Conservation (phyloP, 306 rosid genomes). For the Benincasa hispida region DNA sequence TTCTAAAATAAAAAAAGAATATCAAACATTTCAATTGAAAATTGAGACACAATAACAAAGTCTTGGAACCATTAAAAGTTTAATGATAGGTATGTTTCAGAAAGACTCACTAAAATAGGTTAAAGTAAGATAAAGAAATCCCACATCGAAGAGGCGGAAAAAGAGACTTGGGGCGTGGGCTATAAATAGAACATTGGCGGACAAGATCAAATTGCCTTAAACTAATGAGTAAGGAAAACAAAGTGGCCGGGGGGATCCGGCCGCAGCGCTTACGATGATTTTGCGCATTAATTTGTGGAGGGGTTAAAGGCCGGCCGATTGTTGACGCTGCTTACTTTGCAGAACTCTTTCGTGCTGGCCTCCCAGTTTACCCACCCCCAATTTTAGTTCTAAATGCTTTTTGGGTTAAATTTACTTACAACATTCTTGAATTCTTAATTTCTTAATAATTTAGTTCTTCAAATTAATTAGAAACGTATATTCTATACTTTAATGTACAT, state of each 20-base stretch:
- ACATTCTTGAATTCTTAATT: too few relatives aligned
- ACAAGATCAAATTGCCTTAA: slow-evolving; percentile 4
- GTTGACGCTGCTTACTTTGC: slow-evolving; percentile 89
- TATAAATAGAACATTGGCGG: background rate
- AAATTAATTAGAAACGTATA: too few relatives aligned
- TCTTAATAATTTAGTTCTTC: too few relatives aligned
- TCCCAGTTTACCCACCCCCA: slow-evolving; percentile 24
- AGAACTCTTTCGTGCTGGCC: slow-evolving; percentile 79
- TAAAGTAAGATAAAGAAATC: background rate
- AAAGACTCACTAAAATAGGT: too few relatives aligned
- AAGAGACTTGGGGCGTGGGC: accelerated
- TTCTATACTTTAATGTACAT: too few relatives aligned
- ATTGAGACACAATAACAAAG: too few relatives aligned
- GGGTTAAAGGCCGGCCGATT: slow-evolving; percentile 63
- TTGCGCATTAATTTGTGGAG: slow-evolving; percentile 68
- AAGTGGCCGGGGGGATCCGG: slow-evolving; percentile 72
- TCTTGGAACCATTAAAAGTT: too few relatives aligned
- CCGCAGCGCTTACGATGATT: slow-evolving; percentile 21
- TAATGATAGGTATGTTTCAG: too few relatives aligned
- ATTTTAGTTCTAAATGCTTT: background rate
- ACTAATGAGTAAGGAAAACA: slow-evolving; percentile 98
- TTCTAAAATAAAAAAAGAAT: too few relatives aligned
- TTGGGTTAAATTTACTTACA: too few relatives aligned
- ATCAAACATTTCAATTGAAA: too few relatives aligned
- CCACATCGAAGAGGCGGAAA: slow-evolving; percentile 20